Percentiles rank a stretch among this genome's conserved stretches.
These are phyloP conservation scores for Aspergillus panamensis DNA, from an alignment of 495 filamentous ascomycete genomes.

Conservation along the genomic window DNA sequence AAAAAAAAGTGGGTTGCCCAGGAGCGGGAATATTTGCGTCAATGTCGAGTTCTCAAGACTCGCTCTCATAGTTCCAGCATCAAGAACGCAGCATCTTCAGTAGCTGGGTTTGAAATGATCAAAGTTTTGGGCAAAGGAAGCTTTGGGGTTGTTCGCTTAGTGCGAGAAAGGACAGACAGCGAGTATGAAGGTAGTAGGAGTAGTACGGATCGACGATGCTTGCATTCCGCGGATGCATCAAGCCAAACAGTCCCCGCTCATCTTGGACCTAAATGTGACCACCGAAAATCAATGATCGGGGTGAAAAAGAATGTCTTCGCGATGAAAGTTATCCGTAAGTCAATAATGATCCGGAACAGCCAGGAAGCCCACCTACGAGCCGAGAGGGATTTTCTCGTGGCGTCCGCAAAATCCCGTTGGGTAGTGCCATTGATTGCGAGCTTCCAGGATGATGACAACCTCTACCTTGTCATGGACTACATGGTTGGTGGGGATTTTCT, in stretches of 20 bases:
- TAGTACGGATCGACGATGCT: not conserved
- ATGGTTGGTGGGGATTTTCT: conserved; percentile 96
- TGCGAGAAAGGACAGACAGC: conserved; percentile 55
- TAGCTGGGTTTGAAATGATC: conserved; percentile 71
- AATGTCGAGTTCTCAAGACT: conserved; percentile 65
- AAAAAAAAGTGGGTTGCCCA: conserved; percentile 57
- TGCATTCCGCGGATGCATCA: not conserved
- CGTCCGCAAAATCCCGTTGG: conserved; percentile 78
- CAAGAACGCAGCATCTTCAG: conserved; percentile 39
- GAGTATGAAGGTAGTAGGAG: not conserved
- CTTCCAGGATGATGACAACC: conserved; percentile 77
- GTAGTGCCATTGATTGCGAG: conserved; percentile 83
- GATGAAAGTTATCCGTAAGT: conserved; percentile 95
- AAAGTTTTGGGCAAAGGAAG: conserved; percentile 92
- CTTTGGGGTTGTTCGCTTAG: conserved; percentile 86
- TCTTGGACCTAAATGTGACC: conserved; percentile 24
- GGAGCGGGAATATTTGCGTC: conserved; percentile 75
- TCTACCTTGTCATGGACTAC: conserved; percentile 96
- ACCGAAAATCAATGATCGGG: conserved; percentile 30
- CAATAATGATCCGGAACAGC: conserved; percentile 79
- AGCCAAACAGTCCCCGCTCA: conserved; percentile 1
- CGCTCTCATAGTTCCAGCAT: conserved; percentile 42
- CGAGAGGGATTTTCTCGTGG: conserved; percentile 86
- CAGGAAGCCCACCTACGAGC: conserved; percentile 92
- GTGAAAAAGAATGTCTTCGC: conserved; percentile 67